Evolutionary conservation across 495 filamentous ascomycete species (phyloP).

Genomic region (Penicillium silybi): DNA sequence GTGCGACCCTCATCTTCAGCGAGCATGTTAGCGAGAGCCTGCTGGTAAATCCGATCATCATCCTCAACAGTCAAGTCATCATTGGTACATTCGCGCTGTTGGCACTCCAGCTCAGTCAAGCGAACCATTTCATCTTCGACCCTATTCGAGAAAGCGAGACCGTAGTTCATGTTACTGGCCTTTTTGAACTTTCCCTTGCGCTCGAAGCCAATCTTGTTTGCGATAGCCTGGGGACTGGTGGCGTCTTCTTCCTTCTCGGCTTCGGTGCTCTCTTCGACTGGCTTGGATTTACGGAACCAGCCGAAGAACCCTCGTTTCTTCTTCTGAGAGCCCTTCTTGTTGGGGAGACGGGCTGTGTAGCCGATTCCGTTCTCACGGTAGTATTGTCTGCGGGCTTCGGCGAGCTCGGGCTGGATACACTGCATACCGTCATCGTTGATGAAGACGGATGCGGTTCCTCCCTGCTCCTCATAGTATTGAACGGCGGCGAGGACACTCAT

Average conservation of each 20-base stretch:
- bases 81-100: conserved; percentile 1
- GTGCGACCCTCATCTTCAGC: conserved; percentile 6
- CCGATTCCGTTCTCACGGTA: conserved; percentile 61
- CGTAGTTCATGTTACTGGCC: conserved; percentile 71
- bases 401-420: conserved; percentile 48
- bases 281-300: conserved; percentile 48
- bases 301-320: background rate
- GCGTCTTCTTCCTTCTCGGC: background rate
- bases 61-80: conserved; percentile 2
- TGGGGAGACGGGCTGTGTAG: conserved; percentile 54
- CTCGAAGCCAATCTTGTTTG: conserved; percentile 35
- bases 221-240: background rate
- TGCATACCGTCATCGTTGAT: conserved; percentile 49
- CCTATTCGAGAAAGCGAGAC: conserved; percentile 52
- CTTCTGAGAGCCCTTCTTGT: conserved; percentile 10
- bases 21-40: conserved; percentile 44
- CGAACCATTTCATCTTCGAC: conserved; percentile 54
- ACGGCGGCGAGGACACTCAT: conserved; percentile 60
- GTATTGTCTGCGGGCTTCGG: conserved; percentile 56
- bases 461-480: conserved; percentile 60
- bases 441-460: conserved; percentile 48
- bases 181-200: conserved; percentile 69
- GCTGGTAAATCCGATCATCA: conserved; percentile 36
- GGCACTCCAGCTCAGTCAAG: conserved; percentile 11
- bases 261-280: background rate